phyloP scores from a whole-genome alignment of 345 rosid genomes.

The Toxicodendron radicans region DNA sequence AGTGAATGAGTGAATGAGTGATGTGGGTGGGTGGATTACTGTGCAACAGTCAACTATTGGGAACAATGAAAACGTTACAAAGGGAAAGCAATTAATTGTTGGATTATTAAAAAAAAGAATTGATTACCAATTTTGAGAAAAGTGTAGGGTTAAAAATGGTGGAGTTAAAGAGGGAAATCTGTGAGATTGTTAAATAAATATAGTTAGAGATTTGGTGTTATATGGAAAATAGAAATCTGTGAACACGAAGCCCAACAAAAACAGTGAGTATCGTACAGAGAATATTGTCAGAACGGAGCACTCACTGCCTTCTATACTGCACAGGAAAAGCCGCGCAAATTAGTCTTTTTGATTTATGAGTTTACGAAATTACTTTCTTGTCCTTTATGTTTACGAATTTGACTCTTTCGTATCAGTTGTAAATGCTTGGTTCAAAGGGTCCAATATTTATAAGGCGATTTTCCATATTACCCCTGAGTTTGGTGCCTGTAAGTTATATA shows the following conservation, averaged over 20 bases:
- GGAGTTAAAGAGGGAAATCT: not conserved
- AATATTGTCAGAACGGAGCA: slow-evolving; percentile 62
- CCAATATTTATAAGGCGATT: no score
- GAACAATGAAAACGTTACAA: slow-evolving; percentile 18
- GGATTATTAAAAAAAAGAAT: not conserved
- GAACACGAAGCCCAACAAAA: slow-evolving; percentile 20
- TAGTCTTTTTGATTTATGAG: not conserved
- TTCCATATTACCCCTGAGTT: no score
- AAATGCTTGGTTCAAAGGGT: no score
- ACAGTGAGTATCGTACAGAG: slow-evolving; percentile 48
- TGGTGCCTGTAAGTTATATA: no score
- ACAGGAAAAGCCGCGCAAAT: slow-evolving; percentile 20
- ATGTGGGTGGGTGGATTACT: slow-evolving; percentile 1
- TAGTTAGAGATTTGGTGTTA: not conserved
- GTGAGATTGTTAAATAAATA: not conserved
- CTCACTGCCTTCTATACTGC: not conserved
- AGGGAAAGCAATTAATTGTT: slow-evolving; percentile 6
- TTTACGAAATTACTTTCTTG: not conserved
- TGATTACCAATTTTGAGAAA: not conserved
- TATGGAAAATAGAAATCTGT: not conserved
- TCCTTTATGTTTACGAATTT: not conserved
- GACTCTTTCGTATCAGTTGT: no score
- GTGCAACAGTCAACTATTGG: slow-evolving; percentile 18
- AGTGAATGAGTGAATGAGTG: not conserved
- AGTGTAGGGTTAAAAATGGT: not conserved